These are phyloP conservation scores for Tetraselmis striata DNA, from an alignment of 139 green algal species.

Conservation along the genomic window DNA sequence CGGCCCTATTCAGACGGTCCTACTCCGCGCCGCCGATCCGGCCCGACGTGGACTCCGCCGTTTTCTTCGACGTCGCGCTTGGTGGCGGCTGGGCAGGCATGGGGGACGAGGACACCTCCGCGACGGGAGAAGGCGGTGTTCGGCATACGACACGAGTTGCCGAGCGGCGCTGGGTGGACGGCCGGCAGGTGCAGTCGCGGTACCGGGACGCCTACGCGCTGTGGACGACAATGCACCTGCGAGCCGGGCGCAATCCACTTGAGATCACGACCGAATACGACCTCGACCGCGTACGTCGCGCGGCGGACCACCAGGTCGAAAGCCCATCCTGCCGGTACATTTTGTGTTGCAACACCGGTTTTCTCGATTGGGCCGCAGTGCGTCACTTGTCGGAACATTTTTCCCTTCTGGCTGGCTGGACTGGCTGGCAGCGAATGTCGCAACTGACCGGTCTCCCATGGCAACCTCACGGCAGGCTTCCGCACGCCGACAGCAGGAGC, in stretches of 20 bases:
- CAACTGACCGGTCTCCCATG: too few species aligned
- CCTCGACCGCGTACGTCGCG: not conserved
- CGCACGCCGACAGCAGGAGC: too few species aligned
- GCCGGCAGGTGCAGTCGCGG: not conserved
- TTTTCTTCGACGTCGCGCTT: not conserved
- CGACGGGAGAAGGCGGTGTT: not conserved
- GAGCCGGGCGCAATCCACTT: not conserved
- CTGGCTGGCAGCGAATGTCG: too few species aligned
- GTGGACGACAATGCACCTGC: not conserved
- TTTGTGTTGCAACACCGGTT: too few species aligned
- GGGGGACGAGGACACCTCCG: not conserved
- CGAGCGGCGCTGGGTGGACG: not conserved
- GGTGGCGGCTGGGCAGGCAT: not conserved
- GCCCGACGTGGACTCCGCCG: not conserved
- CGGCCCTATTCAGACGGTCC: not conserved
- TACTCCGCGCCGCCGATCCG: not conserved
- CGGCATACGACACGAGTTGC: too few species aligned
- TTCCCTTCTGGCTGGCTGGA: too few species aligned
- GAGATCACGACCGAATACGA: not conserved
- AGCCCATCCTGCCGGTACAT: too few species aligned
- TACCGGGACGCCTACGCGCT: not conserved
- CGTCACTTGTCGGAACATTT: too few species aligned
- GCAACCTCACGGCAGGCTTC: too few species aligned
- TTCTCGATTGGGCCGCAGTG: too few species aligned
- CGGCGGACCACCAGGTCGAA: not conserved